phyloP scores from a whole-genome alignment of 2,329 filamentous ascomycete genomes.

The Fusarium floridanum region DNA sequence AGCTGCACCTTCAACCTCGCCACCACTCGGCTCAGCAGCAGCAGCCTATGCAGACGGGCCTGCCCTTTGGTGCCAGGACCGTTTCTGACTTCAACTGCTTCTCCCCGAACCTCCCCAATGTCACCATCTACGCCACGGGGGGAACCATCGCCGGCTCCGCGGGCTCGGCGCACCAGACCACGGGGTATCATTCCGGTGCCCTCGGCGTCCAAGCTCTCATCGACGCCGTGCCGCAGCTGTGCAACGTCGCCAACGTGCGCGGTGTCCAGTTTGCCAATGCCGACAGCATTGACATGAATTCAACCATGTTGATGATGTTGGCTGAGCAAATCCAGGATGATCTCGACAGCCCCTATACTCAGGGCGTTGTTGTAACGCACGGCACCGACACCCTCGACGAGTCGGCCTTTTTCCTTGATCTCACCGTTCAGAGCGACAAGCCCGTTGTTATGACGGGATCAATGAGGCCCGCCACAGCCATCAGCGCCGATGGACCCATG shows the following conservation, averaged over 20 bases:
- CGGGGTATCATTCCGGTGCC: constrained; percentile 57
- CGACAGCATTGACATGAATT: constrained; percentile 61
- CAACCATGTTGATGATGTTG: constrained; percentile 61
- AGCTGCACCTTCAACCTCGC: constrained; percentile 36
- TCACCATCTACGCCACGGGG: constrained; percentile 69
- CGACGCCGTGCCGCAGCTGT: constrained; percentile 66
- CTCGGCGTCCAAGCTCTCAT: constrained; percentile 65
- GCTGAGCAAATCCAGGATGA: constrained; percentile 62
- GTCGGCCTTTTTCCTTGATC: constrained; percentile 72
- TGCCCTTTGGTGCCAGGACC: constrained; percentile 11
- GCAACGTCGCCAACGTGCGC: constrained; percentile 66
- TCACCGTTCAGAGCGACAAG: constrained; percentile 68
- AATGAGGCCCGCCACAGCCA: constrained; percentile 73
- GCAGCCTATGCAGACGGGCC: constrained; percentile 29
- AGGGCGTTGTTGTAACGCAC: constrained; percentile 71
- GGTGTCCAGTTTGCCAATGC: constrained; percentile 66
- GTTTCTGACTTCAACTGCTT: constrained; percentile 44
- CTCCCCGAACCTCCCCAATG: constrained; percentile 59
- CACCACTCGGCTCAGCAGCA: constrained; percentile 37
- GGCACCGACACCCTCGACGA: constrained; percentile 76
- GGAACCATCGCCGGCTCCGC: constrained; percentile 71
- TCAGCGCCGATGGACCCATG: constrained; percentile 73
- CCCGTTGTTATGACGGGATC: constrained; percentile 72
- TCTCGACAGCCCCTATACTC: constrained; percentile 56
- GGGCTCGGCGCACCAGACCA: constrained; percentile 60